Evolutionary conservation across 1,284 basidiomycete genomes (phyloP), one percentile per base, ranked within the genome.

Genomic region (Uromyces viciae-fabae): DNA sequence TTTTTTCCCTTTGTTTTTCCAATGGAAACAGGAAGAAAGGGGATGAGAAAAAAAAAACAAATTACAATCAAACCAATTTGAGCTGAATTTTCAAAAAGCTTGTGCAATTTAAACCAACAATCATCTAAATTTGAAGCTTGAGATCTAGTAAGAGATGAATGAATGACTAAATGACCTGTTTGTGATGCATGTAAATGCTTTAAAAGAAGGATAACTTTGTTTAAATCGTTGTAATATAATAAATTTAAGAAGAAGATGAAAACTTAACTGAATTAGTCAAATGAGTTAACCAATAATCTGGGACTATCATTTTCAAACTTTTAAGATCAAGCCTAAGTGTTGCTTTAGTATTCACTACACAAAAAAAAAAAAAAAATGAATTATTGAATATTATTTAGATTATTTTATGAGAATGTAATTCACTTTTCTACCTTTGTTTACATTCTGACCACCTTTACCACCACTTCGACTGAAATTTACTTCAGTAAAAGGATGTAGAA

Each of bases 401-500:
- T 60, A 22, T 15, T 60, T n/a, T n/a, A 11, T 60, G 14, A 9
- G 9, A 60, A 52, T n/a, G 40, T 43, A 9, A 72, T 14, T 22
- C 3, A 72, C 17, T 33, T 22, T 36, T 17, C 22, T 56, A 78
- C 62, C 76, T 54, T 69, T 68, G 64, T 78, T 78, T 8, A 78
- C 76, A 71, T 78, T 78, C 46, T 78, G 76, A 66, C 76, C 76
- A 19, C 76, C 76, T 60, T 78, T 78, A n/a, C 76, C 76, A 33
- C 76, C 62, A 28, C 64, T 69, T n/a, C 43, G 33, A 58, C 76
- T 78, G 31, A 78, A 78, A 54, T 36, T 64, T 3, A 69, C 28
- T 54, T 58, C 52, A 19, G 38, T n/a, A 33, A 74, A 60, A 15
- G 72, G 72, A 5, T n/a, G 33, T n/a, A 74, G 25, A 36, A 36